A percentile compares a stretch with the other conserved stretches of the same genome.
Evolutionary conservation across 2,329 filamentous ascomycete species (phyloP).

Genomic region (Fusarium goolgardi): DNA sequence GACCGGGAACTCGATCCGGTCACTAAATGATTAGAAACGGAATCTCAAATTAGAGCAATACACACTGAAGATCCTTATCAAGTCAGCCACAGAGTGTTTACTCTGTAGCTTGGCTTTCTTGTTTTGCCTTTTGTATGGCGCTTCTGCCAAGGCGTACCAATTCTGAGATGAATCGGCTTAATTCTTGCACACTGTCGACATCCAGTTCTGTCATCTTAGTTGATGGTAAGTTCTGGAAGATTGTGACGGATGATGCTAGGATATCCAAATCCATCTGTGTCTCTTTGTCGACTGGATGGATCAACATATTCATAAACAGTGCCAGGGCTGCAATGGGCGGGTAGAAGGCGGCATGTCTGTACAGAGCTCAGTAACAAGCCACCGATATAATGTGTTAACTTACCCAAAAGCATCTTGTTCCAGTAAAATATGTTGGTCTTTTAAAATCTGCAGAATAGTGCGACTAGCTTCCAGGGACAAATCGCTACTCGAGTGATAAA

Average conservation of each 20-base stretch:
- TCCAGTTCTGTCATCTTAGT: background rate
- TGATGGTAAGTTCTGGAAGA: background rate
- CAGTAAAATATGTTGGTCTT: background rate
- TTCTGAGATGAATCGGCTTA: background rate
- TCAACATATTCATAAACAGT: background rate
- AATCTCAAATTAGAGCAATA: background rate
- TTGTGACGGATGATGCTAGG: background rate
- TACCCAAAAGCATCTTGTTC: background rate
- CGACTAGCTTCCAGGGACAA: constrained; percentile 2
- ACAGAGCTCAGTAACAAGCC: accelerated
- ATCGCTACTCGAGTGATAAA: constrained; percentile 18
- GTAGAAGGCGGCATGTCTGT: background rate
- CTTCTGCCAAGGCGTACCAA: background rate
- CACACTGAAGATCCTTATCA: background rate
- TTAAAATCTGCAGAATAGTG: background rate
- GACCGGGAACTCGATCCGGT: constrained; percentile 1
- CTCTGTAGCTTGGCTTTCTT: background rate
- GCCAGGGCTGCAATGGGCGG: background rate
- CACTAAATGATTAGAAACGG: background rate
- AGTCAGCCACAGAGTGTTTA: too few relatives aligned
- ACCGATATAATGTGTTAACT: accelerated
- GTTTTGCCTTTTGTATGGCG: background rate
- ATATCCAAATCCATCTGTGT: background rate
- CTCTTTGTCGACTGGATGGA: background rate
- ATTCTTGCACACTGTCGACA: background rate